Evolutionary conservation across 2,329 filamentous ascomycete species (phyloP), one percentile per base, ranked within the genome.

Genomic region (Bipolaris sorokiniana): DNA sequence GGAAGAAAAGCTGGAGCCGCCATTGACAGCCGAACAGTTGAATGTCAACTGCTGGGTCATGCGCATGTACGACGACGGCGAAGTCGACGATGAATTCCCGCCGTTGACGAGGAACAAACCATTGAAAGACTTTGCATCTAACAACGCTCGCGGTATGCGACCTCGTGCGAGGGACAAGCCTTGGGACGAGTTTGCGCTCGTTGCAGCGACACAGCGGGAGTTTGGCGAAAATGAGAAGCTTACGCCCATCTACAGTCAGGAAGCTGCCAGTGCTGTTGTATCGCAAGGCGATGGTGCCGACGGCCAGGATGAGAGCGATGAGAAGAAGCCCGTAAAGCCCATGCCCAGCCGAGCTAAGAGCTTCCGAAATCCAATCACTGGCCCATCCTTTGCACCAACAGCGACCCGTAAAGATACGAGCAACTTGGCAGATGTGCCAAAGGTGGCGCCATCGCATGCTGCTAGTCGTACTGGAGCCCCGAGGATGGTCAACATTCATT

Each of bases 51-150:
- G 87, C 80, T 95, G 90, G 89, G 91, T 88, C 22, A 78, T 96
- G 54, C 85, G 90, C 38, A 92, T 96, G 87, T 90, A 93, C 7
- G 86, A 95, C 70, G 90, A 91, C 54, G 91, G 90, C 47, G 91
- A 95, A 69, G 88, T 94, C 1, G 91, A 96, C 65, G 90, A 92
- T 63, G 91, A 95, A 69, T 95, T 95, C 63, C 90, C 90, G 31
- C 88, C 91, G 0, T 81, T 95, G 38, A 88, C 90, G 56, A 84
- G 91, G 34, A 91, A 86, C 20, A 90, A 89, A 67, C 84, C 88
- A 2, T 82, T 95, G n/a, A 86, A 85, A 5, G 87, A 91, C 18
- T 95, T 94, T 67, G 91, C 90, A 0, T 87, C 84, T 6, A 90
- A 89, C 59, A 93, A 94, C 71, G 92, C 91, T 70, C 83, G 86